Evolutionary conservation across 2,329 filamentous ascomycete species (phyloP), one percentile per base, ranked within the genome.

Genomic region (Ceratocystis papillata): DNA sequence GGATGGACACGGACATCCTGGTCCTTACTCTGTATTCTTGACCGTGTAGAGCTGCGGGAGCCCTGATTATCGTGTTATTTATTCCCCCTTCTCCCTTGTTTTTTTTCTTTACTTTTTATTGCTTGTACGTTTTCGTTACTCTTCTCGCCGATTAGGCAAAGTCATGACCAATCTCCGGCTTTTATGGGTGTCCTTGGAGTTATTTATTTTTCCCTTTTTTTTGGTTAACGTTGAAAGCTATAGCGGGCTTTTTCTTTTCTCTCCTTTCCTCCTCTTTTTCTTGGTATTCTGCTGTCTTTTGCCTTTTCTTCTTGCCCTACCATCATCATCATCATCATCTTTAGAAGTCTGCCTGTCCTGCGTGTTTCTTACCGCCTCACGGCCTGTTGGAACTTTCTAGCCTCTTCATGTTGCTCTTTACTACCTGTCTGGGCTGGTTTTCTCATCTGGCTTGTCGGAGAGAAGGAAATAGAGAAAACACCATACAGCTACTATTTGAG

Each of bases 201-300:
- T 45, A 25, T 15, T 45, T 46, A 7, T 62, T 25, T 44, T 41
- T 41, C 59, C 25, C 6, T 61, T 15, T 25, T 59, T 60, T 8
- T 60, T n/a, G 28, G 41, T 62, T 45, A 17, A 62, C 8, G 48
- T 53, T 25, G 33, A 53, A 53, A 22, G 48, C 48, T n/a, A 53
- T 22, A 53, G 48, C 48, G 48, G 48, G 20, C 48, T 53, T 53
- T 20, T 53, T 25, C 20, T 8, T 10, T 53, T 53, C 25, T 53
- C 22, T 41, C 37, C 44, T 41, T 33, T 45, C 4, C n/a, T 37
- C 20, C 12, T 62, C 10, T 62, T 22, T 28, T 41, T 57, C 25
- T 6, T 62, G 22, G 10, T 44, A n/a, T 8, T n/a, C 10, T 25
- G 12, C 17, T 37, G 12, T 25, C 17, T 62, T 17, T 20, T 17